A percentile compares a stretch with the other conserved stretches of the same genome.
phyloP scores from a whole-genome alignment of 2,329 filamentous ascomycete genomes.

The Diplodia seriata region DNA sequence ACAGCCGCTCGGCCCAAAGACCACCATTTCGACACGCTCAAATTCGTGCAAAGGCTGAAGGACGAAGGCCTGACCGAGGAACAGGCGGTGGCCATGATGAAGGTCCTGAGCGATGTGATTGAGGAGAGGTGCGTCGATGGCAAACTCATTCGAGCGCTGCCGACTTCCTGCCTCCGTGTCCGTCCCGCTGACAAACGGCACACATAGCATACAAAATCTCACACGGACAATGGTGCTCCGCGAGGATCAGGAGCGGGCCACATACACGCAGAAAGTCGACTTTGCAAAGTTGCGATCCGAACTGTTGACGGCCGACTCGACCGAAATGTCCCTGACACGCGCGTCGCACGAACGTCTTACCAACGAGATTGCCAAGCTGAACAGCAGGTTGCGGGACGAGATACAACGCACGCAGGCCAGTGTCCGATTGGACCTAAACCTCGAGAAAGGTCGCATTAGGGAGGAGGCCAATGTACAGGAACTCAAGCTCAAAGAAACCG shows the following conservation, averaged over 20 bases:
- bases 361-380: constrained; percentile 94
- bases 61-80: constrained; percentile 94
- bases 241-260: constrained; percentile 85
- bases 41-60: constrained; percentile 90
- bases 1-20: constrained; percentile 64
- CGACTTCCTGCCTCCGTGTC: not conserved
- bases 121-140: constrained; percentile 75
- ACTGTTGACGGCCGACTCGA: constrained; percentile 88
- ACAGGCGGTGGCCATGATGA: constrained; percentile 98
- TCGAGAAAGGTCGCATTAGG: constrained; percentile 94
- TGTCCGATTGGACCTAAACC: constrained; percentile 88
- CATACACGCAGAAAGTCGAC: constrained; percentile 87
- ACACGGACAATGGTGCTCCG: constrained; percentile 97
- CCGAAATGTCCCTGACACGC: constrained; percentile 86
- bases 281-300: constrained; percentile 97
- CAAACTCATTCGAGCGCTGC: not conserved
- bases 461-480: constrained; percentile 97
- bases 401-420: constrained; percentile 93
- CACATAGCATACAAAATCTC: constrained; percentile 84
- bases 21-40: constrained; percentile 97
- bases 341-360: constrained; percentile 89
- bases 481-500: constrained; percentile 97
- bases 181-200: not conserved
- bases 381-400: constrained; percentile 87
- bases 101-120: constrained; percentile 93